These are phyloP conservation scores for Epichloe gansuensis DNA, from an alignment of 2,329 filamentous ascomycete genomes.

Conservation along the genomic window DNA sequence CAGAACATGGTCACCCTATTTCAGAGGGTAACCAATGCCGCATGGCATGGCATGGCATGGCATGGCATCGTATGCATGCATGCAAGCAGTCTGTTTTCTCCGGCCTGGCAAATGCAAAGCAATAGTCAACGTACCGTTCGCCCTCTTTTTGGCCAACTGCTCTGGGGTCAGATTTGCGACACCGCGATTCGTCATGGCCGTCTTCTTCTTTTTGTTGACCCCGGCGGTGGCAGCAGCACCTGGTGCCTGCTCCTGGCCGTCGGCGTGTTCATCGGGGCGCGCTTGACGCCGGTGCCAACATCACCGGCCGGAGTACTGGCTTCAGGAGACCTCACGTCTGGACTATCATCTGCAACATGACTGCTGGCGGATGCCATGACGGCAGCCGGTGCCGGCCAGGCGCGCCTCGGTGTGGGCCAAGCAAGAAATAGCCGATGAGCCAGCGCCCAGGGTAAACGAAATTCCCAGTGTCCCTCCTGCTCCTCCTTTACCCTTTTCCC, in stretches of 20 bases:
- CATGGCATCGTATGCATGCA: too few species aligned
- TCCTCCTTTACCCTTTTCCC: too few species aligned
- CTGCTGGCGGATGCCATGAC: slow-evolving; percentile 3
- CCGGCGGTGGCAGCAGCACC: slow-evolving; percentile 7
- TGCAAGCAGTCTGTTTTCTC: too few species aligned
- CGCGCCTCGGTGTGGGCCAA: background rate
- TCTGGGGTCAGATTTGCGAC: slow-evolving; percentile 59
- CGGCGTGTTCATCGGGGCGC: background rate
- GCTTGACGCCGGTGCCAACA: slow-evolving; percentile 1
- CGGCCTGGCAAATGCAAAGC: background rate
- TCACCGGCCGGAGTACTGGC: background rate
- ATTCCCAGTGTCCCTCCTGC: too few species aligned
- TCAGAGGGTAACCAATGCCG: too few species aligned
- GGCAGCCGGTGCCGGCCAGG: background rate
- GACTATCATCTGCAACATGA: slow-evolving; percentile 1
- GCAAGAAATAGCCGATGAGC: background rate
- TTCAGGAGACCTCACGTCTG: background rate
- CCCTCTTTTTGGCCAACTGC: slow-evolving; percentile 56
- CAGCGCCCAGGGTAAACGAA: too few species aligned
- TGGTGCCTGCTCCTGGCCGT: background rate
- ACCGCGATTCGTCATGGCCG: slow-evolving; percentile 32
- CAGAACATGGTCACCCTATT: too few species aligned
- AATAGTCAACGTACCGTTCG: slow-evolving; percentile 35
- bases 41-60: too few species aligned
- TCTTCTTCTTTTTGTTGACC: slow-evolving; percentile 33